Evolutionary conservation across 768 basidiomycete species (phyloP).

Genomic region (Russula brevipes): DNA sequence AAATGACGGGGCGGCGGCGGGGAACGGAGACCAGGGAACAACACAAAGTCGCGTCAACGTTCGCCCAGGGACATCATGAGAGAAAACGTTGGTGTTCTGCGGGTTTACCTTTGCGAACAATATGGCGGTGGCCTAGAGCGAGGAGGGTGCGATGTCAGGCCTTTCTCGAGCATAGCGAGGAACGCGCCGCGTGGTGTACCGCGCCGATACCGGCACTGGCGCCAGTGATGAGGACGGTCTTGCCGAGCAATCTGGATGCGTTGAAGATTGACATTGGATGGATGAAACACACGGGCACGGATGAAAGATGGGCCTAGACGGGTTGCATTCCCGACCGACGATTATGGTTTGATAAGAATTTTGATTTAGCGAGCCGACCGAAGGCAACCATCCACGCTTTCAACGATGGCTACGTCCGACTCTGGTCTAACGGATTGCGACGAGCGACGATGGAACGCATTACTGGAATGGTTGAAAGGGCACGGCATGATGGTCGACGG

Average conservation of each 20-base stretch:
- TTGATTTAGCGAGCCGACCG: too few relatives aligned
- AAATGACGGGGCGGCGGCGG: too few relatives aligned
- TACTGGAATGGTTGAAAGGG: conserved; percentile 21
- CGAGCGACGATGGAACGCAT: conserved; percentile 17
- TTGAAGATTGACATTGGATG: conserved; percentile 72
- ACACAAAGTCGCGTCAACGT: too few relatives aligned
- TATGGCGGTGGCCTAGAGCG: conserved; percentile 69
- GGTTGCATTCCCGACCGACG: too few relatives aligned
- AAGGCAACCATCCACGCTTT: too few relatives aligned
- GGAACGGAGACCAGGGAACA: too few relatives aligned
- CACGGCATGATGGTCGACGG: conserved; percentile 29
- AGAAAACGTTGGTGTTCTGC: conserved; percentile 7
- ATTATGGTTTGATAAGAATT: too few relatives aligned
- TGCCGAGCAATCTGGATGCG: conserved; percentile 70
- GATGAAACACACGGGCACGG: background rate
- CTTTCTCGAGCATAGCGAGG: too few relatives aligned
- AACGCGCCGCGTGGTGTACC: conserved; percentile 39
- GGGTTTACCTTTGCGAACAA: conserved; percentile 74
- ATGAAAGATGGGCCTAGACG: too few relatives aligned
- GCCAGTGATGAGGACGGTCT: conserved; percentile 85
- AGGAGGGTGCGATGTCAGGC: background rate
- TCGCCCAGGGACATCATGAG: background rate
- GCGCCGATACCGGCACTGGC: conserved; percentile 89
- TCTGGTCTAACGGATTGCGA: background rate
- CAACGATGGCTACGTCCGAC: background rate